Conservation (phyloP, 1,284 basidiomycete species). For the Trichosporon sp. region DNA sequence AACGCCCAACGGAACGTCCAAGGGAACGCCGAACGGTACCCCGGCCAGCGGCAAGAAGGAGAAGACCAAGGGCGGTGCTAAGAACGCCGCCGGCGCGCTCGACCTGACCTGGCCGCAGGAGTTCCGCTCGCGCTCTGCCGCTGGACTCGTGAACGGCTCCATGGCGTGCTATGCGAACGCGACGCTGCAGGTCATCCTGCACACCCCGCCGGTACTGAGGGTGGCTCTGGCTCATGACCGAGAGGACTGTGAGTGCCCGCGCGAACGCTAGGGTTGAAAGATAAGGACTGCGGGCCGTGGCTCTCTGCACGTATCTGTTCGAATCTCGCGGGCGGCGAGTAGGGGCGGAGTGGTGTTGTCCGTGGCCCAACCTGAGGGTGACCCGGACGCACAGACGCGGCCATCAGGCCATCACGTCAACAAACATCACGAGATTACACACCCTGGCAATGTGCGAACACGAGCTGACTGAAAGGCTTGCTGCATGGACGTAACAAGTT, state of each 20-base stretch:
- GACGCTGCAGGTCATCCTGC: slow-evolving; percentile 87
- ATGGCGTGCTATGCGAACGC: slow-evolving; percentile 99
- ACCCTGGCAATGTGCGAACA: neutral
- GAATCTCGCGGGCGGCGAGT: neutral
- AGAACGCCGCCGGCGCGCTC: slow-evolving; percentile 24
- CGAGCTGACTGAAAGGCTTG: slow-evolving; percentile 22
- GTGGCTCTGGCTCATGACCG: slow-evolving; percentile 65
- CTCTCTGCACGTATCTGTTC: neutral
- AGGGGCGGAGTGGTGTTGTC: neutral
- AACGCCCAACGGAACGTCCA: neutral
- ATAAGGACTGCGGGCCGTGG: slow-evolving; percentile 7
- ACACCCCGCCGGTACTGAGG: slow-evolving; percentile 85
- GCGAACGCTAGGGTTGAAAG: neutral
- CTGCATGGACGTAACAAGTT: slow-evolving; percentile 57
- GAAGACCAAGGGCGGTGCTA: neutral
- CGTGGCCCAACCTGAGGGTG: neutral
- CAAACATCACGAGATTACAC: neutral
- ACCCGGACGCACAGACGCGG: neutral
- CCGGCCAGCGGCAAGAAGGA: slow-evolving; percentile 12
- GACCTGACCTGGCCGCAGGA: slow-evolving; percentile 43
- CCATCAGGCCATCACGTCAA: neutral
- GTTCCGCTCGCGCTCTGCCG: slow-evolving; percentile 32
- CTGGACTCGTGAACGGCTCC: slow-evolving; percentile 83
- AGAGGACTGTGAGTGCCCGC: slow-evolving; percentile 48
- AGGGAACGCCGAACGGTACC: neutral